These are phyloP conservation scores for Rugosomyces carneus DNA, from an alignment of 1,284 basidiomycete genomes.

Conservation along the genomic window DNA sequence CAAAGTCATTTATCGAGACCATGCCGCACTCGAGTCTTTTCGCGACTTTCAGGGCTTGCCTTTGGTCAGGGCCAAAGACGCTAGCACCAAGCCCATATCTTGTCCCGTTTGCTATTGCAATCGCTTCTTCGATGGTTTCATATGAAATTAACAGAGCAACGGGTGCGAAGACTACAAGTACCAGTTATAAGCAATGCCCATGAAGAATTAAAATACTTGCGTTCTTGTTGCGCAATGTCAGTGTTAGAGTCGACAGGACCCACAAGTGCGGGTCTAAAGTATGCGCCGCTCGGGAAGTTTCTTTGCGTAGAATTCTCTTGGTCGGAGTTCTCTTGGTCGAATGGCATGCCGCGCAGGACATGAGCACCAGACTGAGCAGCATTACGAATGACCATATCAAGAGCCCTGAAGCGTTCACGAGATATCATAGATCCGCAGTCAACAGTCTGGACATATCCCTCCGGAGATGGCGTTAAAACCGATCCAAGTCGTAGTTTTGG, in stretches of 20 bases:
- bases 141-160: slow-evolving; percentile 83
- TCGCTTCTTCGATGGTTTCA: slow-evolving; percentile 74
- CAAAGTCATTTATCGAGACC: slow-evolving; percentile 96
- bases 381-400: slow-evolving; percentile 66
- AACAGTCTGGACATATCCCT: slow-evolving; percentile 63
- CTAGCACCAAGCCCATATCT: slow-evolving; percentile 91
- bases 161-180: slow-evolving; percentile 74
- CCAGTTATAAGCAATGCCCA: slow-evolving; percentile 6
- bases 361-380: slow-evolving; percentile 71
- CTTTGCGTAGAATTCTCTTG: too few relatives aligned
- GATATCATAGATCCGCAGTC: slow-evolving; percentile 85
- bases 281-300: slow-evolving; percentile 72
- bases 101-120: slow-evolving; percentile 82
- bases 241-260: slow-evolving; percentile 73
- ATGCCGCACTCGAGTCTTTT: slow-evolving; percentile 84
- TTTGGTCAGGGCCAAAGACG: slow-evolving; percentile 85
- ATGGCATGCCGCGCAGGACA: slow-evolving; percentile 64
- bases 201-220: slow-evolving; percentile 38
- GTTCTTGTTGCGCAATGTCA: slow-evolving; percentile 74
- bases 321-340: slow-evolving; percentile 53
- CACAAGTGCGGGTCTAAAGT: slow-evolving; percentile 86
- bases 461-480: slow-evolving; percentile 53
- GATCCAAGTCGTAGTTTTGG: slow-evolving; percentile 66
- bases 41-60: slow-evolving; percentile 74
- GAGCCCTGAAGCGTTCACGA: slow-evolving; percentile 57